Conservation (phyloP, 805 yeast species). For the Hanseniaspora meyeri region DNA sequence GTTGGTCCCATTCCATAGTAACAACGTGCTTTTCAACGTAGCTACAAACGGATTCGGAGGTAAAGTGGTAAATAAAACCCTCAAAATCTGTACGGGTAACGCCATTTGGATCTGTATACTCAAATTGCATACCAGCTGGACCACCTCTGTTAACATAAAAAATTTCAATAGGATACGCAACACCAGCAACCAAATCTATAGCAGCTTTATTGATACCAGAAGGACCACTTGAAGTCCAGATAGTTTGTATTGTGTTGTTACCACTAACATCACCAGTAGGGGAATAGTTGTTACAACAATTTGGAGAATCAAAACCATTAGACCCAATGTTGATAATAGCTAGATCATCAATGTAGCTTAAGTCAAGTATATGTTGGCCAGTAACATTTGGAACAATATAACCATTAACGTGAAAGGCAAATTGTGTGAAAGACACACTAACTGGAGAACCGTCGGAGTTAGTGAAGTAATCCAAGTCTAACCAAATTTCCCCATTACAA, state of each 20-base stretch:
- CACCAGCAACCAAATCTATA: constrained; percentile 20
- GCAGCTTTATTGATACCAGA: constrained; percentile 5
- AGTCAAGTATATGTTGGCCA: neutral
- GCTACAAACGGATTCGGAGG: neutral
- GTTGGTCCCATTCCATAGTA: neutral
- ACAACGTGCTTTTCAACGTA: neutral
- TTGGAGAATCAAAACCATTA: neutral
- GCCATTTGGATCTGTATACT: constrained; percentile 19
- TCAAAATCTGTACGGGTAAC: constrained; percentile 3
- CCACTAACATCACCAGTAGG: neutral
- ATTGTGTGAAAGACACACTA: neutral
- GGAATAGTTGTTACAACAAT: neutral
- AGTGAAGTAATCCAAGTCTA: neutral
- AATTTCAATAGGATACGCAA: constrained; percentile 24
- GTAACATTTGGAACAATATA: neutral
- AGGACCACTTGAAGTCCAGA: constrained; percentile 1
- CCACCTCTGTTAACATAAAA: constrained; percentile 20
- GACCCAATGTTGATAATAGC: constrained; percentile 3
- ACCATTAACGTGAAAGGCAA: constrained; percentile 4
- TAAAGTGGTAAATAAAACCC: neutral
- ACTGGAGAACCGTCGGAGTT: neutral
- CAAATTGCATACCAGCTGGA: constrained; percentile 15
- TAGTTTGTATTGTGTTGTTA: neutral
- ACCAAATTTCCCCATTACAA: neutral
- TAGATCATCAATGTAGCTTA: constrained; percentile 7